Evolutionary conservation across 805 yeast genomes (phyloP), one percentile per base, ranked within the genome.

Genomic region (Myxozyma vanderwaltii): DNA sequence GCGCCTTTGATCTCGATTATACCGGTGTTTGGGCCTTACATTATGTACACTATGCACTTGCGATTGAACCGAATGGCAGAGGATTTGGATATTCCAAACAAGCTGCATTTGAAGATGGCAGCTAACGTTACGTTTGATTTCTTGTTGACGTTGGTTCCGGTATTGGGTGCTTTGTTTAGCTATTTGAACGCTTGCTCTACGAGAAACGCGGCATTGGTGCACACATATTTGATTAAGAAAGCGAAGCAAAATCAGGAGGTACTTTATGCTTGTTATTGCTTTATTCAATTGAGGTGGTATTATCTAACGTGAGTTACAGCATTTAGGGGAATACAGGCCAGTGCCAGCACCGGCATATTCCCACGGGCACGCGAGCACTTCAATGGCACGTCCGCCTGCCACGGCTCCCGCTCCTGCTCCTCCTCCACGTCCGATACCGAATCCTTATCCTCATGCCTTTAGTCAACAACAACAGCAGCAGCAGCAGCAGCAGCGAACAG

Each of bases 121-220:
- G 86, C 86, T 15, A 88, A 91, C 69, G 88, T 91, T 40, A 69
- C 82, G 12, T 71, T 89, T 58, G 97, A 92, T 71, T 77, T 91
- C 31, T 66, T 88, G 40, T 82, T 91, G 39, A 80, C 91, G 1
- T 75, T 92, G 35, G 86, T 92, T 0, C 98, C 98, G 0, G 65
- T 91, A 3, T 71, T 92, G 35, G 98, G 98, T 1, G 77, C 85
- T 1, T 74, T 91, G 38, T 81, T 91, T 55, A 76, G 88, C 12
- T 91, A 96, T 92, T 60, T 91, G 71, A 82, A 89, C 69, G 88
- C 85, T 1, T 88, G 96, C 70, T 88, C 96, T 6, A 89, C 97
- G 0, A 77, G 97, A 68, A 91, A 92, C 71, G 96, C 96, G 0
- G 91, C 92, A 0, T 68, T 89, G 67, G 79, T 91, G 7, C 90